Evolutionary conservation across 2,329 filamentous ascomycete genomes (phyloP), one percentile per base, ranked within the genome.

Genomic region (Penicillium vulpinum): DNA sequence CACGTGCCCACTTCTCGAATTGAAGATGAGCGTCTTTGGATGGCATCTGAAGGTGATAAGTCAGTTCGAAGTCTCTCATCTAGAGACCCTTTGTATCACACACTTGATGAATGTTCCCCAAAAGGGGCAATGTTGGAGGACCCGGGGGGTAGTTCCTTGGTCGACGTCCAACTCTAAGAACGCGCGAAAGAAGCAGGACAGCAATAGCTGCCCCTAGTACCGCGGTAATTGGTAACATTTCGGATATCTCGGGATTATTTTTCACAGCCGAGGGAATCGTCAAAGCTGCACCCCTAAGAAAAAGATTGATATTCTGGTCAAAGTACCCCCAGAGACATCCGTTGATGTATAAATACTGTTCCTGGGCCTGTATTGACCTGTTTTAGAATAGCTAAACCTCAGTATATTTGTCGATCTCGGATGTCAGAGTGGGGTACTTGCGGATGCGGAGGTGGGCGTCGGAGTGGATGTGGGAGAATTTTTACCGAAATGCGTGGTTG

Each of bases 1-100:
- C 72, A 6, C 77, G 61, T 0, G 81, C 80, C 82, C 82, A 84
- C 64, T 80, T 78, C 36, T 80, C 67, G 51, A 82, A 82, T 51
- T 83, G 78, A 0, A 79, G 59, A 53, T 82, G 77, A 0, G 65
- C 65, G 26, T 80, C 69, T 6, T 71, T 48, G 3, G 66, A 69
- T 0, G 80, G 80, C 64, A 83, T 80, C 64, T 73, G 29, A 10
- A 26, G 5, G 4, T 2, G 6, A 22, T 15, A 13, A 15, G 11
- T 48, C n/a, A 57, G 39, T 8, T 15, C 35, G 9, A 15, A 21
- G 6, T 3, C 18, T 4, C 21, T 26, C 7, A 21, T 21, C 8
- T 22, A 8, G 11, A 5, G n/a, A 11, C 4, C 11, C 1, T 11
- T n/a, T n/a, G n/a, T 4, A 31, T 47, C 18, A 11, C 39, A 35